These are phyloP conservation scores for Zygoascus bituminiphila DNA, from an alignment of 805 yeast genomes.

Conservation along the genomic window DNA sequence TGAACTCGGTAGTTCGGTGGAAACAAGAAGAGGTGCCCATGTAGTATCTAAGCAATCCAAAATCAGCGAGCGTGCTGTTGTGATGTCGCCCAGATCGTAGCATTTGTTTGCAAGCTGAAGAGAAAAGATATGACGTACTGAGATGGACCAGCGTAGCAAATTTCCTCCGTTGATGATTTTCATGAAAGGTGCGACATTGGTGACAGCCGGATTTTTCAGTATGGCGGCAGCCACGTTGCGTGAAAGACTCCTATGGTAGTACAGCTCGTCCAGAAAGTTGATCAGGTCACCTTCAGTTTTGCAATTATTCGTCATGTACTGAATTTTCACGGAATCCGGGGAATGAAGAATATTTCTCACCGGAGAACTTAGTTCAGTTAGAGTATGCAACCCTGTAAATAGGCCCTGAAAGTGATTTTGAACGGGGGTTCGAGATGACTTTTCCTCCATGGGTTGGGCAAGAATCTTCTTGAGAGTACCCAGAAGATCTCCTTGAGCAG, in stretches of 20 bases:
- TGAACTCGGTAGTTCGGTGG: constrained; percentile 1
- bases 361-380: constrained; percentile 5
- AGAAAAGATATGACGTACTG: constrained; percentile 20
- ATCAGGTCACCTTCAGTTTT: constrained; percentile 13
- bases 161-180: constrained; percentile 23
- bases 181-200: constrained; percentile 18
- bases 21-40: constrained; percentile 16
- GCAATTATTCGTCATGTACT: constrained; percentile 1
- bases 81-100: constrained; percentile 18
- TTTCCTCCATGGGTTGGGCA: constrained; percentile 6
- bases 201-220: constrained; percentile 15
- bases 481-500: constrained; percentile 11
- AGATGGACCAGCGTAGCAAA: constrained; percentile 20
- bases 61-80: constrained; percentile 17
- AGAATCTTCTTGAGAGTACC: constrained; percentile 8
- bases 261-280: constrained; percentile 18
- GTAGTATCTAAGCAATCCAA: constrained; percentile 14
- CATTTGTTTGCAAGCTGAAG: constrained; percentile 24
- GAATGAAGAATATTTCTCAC: neutral
- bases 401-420: constrained; percentile 16
- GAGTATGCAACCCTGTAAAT: constrained; percentile 14
- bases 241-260: constrained; percentile 22
- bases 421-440: constrained; percentile 9
- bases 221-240: constrained; percentile 19
- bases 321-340: neutral